These are phyloP conservation scores for Brassica balearica DNA, from an alignment of 441 rosid species.

Conservation along the genomic window DNA sequence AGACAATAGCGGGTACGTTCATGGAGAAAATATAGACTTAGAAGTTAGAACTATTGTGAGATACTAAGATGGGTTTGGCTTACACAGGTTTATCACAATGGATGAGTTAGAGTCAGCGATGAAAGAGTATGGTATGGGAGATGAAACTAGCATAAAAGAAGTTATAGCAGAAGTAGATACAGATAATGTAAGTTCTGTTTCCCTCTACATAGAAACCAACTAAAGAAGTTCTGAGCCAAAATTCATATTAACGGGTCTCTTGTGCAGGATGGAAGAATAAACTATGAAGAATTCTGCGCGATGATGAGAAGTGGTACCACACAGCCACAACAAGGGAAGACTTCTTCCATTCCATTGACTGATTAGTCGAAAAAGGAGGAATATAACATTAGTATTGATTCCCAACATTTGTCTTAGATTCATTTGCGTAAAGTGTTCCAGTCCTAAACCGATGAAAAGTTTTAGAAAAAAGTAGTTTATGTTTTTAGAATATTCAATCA, in stretches of 20 bases:
- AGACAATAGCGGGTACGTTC: slow-evolving; percentile 81
- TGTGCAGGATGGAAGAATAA: slow-evolving; percentile 79
- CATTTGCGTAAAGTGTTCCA: neutral
- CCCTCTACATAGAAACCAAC: neutral
- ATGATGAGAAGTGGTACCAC: slow-evolving; percentile 83
- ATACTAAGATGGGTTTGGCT: neutral
- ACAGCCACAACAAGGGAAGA: slow-evolving; percentile 44
- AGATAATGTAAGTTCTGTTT: slow-evolving; percentile 32
- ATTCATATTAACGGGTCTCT: neutral
- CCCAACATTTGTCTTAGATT: neutral
- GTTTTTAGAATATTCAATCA: neutral
- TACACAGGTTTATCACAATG: slow-evolving; percentile 55
- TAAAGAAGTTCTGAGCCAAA: neutral
- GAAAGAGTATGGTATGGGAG: slow-evolving; percentile 84
- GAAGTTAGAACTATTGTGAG: neutral
- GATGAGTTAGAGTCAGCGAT: slow-evolving; percentile 83
- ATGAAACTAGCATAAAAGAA: slow-evolving; percentile 76
- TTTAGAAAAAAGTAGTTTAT: neutral
- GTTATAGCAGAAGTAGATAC: slow-evolving; percentile 46
- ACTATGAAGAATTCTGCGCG: slow-evolving; percentile 81
- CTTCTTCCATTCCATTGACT: neutral
- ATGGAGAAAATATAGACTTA: neutral
- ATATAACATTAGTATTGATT: neutral
- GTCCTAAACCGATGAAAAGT: neutral
- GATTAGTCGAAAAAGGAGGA: neutral